Conservation (phyloP, 176 grass and related monocot species). For the Poa pratensis region DNA sequence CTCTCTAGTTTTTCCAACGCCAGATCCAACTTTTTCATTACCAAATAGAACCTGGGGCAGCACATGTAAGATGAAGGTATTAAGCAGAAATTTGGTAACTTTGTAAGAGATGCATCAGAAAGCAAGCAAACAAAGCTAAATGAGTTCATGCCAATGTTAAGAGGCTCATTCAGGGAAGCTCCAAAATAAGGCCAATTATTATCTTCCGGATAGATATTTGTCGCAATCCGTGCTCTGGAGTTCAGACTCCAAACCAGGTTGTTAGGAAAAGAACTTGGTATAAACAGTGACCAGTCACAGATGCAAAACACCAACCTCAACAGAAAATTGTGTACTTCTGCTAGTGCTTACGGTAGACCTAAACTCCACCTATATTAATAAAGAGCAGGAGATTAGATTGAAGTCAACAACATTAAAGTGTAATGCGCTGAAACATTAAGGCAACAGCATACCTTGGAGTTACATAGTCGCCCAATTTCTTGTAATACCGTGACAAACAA, state of each 20-base stretch:
- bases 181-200: constrained; percentile 18
- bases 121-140: constrained; percentile 20
- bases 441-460: constrained; percentile 61
- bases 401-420: background rate
- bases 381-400: constrained; percentile 23
- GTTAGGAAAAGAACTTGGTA: constrained; percentile 11
- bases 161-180: constrained; percentile 14
- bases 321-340: constrained; percentile 73
- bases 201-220: constrained; percentile 32
- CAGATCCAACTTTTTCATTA: constrained; percentile 89
- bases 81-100: constrained; percentile 33
- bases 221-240: background rate
- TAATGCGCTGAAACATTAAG: constrained; percentile 33
- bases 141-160: constrained; percentile 17
- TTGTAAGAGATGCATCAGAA: constrained; percentile 21
- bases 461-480: constrained; percentile 79
- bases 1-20: constrained; percentile 85
- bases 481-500: constrained; percentile 72
- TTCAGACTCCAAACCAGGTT: constrained; percentile 6
- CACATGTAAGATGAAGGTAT: constrained; percentile 32
- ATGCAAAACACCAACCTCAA: constrained; percentile 67
- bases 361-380: constrained; percentile 76
- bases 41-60: constrained; percentile 82
- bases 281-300: constrained; percentile 1
- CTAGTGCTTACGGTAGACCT: constrained; percentile 59